phyloP scores from a whole-genome alignment of 2,329 filamentous ascomycete species.

The Amphichorda felina region DNA sequence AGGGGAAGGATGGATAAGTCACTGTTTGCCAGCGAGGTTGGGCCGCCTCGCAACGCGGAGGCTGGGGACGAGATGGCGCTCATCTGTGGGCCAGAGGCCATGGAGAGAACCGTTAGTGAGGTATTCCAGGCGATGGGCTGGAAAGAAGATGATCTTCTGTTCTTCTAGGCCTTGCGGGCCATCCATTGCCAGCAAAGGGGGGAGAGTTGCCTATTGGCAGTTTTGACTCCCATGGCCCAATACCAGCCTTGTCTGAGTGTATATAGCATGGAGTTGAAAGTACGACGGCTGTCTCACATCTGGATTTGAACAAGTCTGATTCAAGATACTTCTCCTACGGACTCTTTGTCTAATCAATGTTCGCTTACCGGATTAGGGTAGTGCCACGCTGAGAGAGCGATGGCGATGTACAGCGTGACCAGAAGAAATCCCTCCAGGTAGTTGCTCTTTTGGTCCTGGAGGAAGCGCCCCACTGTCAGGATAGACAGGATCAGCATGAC shows the following conservation, averaged over 20 bases:
- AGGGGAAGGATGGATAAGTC: slow-evolving; percentile 54
- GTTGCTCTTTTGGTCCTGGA: slow-evolving; percentile 80
- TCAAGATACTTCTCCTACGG: too few relatives aligned
- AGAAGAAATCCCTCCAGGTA: slow-evolving; percentile 80
- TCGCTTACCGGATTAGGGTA: slow-evolving; percentile 37
- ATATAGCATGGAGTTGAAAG: too few relatives aligned
- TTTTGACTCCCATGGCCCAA: too few relatives aligned
- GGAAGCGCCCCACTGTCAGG: slow-evolving; percentile 75
- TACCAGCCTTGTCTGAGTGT: too few relatives aligned
- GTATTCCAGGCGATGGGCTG: slow-evolving; percentile 3
- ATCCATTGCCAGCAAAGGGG: too few relatives aligned
- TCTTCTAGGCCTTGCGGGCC: slow-evolving; percentile 5
- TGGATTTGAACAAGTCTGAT: too few relatives aligned
- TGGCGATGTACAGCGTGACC: slow-evolving; percentile 52
- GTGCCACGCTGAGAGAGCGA: slow-evolving; percentile 46
- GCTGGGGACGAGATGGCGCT: slow-evolving; percentile 51
- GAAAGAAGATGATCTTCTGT: slow-evolving; percentile 13
- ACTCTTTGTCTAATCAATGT: too few relatives aligned
- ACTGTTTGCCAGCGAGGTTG: slow-evolving; percentile 49
- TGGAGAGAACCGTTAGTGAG: slow-evolving; percentile 37
- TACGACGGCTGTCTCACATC: too few relatives aligned
- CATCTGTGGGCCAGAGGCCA: slow-evolving; percentile 64
- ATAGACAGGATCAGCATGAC: slow-evolving; percentile 73
- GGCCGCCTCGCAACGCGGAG: slow-evolving; percentile 17
- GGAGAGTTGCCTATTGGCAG: too few relatives aligned